Conservation (phyloP, 768 basidiomycete genomes). For the Leucosporidium yakuticum region DNA sequence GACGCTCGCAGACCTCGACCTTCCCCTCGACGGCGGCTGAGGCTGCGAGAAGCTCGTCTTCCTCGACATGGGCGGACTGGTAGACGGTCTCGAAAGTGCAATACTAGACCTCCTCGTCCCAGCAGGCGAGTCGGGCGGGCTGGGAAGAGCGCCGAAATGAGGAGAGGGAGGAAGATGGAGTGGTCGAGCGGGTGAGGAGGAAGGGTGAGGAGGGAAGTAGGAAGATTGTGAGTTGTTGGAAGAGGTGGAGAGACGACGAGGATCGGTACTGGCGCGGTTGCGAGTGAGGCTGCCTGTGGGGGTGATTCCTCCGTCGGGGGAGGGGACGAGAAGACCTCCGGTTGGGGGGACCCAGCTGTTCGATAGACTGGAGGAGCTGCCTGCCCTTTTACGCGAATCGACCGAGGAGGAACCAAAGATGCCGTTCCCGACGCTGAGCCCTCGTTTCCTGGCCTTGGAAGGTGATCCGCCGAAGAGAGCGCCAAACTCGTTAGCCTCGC, state of each 20-base stretch:
- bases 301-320: background rate
- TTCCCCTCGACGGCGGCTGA: background rate
- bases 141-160: too few species aligned
- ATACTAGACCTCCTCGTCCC: too few species aligned
- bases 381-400: background rate
- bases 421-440: conserved; percentile 28
- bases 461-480: conserved; percentile 23
- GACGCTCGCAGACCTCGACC: conserved; percentile 16
- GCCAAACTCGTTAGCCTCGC: conserved; percentile 27
- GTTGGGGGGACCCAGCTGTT: background rate
- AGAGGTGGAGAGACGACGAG: background rate
- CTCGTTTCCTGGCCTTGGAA: conserved; percentile 15
- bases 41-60: background rate
- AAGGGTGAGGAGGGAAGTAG: too few species aligned
- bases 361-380: background rate
- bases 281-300: background rate
- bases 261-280: background rate
- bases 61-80: background rate
- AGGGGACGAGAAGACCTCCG: background rate
- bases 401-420: conserved; percentile 12
- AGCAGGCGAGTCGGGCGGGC: too few species aligned
- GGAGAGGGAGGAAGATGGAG: too few species aligned
- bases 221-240: background rate
- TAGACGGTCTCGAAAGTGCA: too few species aligned
- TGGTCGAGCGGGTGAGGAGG: too few species aligned